Conservation (phyloP, 768 basidiomycete genomes). For the Xerocomellus dryophilus region DNA sequence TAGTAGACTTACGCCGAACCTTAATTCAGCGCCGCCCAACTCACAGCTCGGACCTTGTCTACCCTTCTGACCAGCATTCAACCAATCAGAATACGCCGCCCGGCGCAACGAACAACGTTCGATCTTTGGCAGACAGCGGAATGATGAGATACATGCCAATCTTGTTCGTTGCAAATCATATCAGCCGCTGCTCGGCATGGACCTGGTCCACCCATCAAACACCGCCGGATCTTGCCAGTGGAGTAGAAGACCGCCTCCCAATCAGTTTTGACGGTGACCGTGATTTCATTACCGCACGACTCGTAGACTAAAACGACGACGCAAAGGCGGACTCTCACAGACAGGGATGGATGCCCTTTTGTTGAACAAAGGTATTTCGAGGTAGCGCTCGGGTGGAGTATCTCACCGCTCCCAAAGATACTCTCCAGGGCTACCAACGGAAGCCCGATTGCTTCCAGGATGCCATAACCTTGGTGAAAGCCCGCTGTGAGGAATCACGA, state of each 20-base stretch:
- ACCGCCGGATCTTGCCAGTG: conserved; percentile 16
- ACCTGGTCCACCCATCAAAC: conserved; percentile 29
- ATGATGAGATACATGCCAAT: conserved; percentile 7
- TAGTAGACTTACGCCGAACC: background rate
- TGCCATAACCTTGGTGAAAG: conserved; percentile 46
- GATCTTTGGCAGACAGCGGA: background rate
- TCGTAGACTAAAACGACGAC: conserved; percentile 11
- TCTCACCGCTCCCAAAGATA: conserved; percentile 32
- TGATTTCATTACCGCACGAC: conserved; percentile 5
- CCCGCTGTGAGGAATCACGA: conserved; percentile 53
- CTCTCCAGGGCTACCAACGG: conserved; percentile 41
- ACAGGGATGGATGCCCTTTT: conserved; percentile 18
- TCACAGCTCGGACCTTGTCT: background rate
- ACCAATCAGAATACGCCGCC: background rate
- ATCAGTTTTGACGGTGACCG: conserved; percentile 23
- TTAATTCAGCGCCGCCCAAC: background rate
- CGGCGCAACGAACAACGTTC: background rate
- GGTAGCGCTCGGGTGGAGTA: conserved; percentile 1
- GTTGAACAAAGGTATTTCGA: conserved; percentile 11
- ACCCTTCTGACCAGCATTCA: background rate
- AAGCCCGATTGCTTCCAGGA: conserved; percentile 64
- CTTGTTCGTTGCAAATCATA: conserved; percentile 12
- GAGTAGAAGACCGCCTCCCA: conserved; percentile 6
- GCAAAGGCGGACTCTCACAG: conserved; percentile 21
- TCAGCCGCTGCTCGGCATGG: conserved; percentile 23